Percentiles rank a stretch among this genome's conserved stretches.
phyloP scores from a whole-genome alignment of 2,329 filamentous ascomycete genomes.

The Colletotrichum kahawae region DNA sequence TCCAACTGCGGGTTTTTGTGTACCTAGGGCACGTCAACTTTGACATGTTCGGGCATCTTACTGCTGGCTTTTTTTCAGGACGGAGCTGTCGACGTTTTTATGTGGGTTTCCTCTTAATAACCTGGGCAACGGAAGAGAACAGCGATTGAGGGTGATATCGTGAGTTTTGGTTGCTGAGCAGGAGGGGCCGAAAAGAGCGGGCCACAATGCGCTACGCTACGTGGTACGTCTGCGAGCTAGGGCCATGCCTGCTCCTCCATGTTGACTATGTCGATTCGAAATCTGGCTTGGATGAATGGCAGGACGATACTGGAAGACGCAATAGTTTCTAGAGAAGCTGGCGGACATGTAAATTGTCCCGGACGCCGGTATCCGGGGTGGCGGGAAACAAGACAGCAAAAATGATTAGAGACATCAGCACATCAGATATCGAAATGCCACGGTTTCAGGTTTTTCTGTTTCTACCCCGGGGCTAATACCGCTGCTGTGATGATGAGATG shows the following conservation, averaged over 20 bases:
- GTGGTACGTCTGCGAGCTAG: conserved; percentile 2
- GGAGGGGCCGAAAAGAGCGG: neutral
- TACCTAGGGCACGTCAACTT: neutral
- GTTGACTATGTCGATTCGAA: neutral
- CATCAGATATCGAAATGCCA: conserved; percentile 2
- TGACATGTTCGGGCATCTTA: neutral
- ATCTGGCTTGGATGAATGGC: neutral
- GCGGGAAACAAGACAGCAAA: neutral
- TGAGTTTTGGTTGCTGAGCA: neutral
- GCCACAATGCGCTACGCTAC: neutral
- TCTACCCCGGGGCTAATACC: neutral
- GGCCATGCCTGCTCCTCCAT: neutral
- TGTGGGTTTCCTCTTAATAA: neutral
- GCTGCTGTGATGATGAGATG: conserved; percentile 5
- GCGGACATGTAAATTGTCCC: neutral
- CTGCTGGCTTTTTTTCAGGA: neutral
- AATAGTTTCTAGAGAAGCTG: neutral
- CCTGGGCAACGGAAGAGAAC: neutral
- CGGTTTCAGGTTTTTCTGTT: conserved; percentile 1
- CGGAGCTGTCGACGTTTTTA: neutral
- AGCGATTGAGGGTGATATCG: neutral
- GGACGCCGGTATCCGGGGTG: neutral
- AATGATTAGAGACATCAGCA: neutral
- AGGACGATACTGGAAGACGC: neutral
- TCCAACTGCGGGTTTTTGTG: neutral